Evolutionary conservation across 306 rosid genomes (phyloP), one percentile per base, ranked within the genome.

Genomic region (Chamaecrista fasciculata): DNA sequence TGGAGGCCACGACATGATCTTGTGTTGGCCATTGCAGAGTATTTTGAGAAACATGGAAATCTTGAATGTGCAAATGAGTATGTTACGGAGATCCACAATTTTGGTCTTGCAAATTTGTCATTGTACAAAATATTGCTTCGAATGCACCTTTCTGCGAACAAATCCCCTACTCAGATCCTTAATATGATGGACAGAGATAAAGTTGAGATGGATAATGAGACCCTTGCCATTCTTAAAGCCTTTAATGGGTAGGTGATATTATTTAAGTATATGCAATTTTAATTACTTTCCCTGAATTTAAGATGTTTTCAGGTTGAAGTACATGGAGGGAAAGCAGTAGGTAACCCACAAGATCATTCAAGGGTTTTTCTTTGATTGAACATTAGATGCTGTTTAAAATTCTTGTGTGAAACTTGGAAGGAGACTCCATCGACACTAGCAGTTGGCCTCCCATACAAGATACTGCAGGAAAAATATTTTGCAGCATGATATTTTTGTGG

Each of bases 1-100:
- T 90, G 96, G 96, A 90, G 96, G 83, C 94, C 86, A 0, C 76
- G 82, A 3, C 69, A 73, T 28, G 70, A 72, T 59, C 79, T 80
- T 74, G 43, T 85, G 19, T 69, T 85, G 72, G 72, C 85, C 72
- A 76, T 85, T 64, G 90, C 81, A 2, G 82, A 85, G 67, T 69
- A 78, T 77, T 80, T 85, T 65, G 88, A 85, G 83, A 82, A 53
- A 67, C 69, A 58, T 70, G 78, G 81, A 50, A 84, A 80, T 49
- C 66, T 85, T 70, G 82, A 83, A 42, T 79, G 78, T 67, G 87
- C 87, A 34, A 67, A 73, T 7, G 73, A 81, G 75, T 85, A 69
- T 57, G 31, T 85, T 14, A 68, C 36, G 40, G 72, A 76, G 49
- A 76, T 83, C 72, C 87, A 49, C 47, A 43, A 66, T 37, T 71